phyloP scores from a whole-genome alignment of 83 land plant species.

The Picea mariana region DNA sequence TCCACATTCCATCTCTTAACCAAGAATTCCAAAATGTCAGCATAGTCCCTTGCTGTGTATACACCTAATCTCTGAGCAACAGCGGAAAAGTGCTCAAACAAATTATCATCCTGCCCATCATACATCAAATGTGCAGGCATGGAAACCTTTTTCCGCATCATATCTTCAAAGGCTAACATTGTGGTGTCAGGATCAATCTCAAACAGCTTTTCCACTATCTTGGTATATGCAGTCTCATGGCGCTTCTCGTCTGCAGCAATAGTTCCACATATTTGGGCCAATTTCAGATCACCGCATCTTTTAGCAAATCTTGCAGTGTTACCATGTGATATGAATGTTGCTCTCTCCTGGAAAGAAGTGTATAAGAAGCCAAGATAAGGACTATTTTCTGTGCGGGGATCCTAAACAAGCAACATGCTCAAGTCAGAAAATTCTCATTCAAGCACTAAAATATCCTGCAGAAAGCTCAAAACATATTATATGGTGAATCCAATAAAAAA shows the following conservation, averaged over 20 bases:
- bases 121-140: conserved; percentile 59
- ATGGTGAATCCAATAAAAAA: too few species aligned
- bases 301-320: conserved; percentile 62
- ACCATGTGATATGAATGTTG: conserved; percentile 54
- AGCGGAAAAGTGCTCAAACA: conserved; percentile 45
- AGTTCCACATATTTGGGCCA: conserved; percentile 58
- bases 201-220: conserved; percentile 56
- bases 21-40: conserved; percentile 49
- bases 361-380: conserved; percentile 61
- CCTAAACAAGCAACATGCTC: conserved; percentile 14
- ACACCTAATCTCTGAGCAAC: conserved; percentile 51
- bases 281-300: conserved; percentile 38
- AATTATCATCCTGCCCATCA: conserved; percentile 35
- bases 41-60: conserved; percentile 54
- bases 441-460: neutral
- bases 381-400: conserved; percentile 45
- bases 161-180: conserved; percentile 41
- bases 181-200: conserved; percentile 55
- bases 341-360: conserved; percentile 56
- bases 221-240: conserved; percentile 54
- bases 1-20: conserved; percentile 51
- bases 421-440: neutral
- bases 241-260: conserved; percentile 67
- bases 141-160: conserved; percentile 53
- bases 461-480: too few species aligned